phyloP scores from a whole-genome alignment of 2,329 filamentous ascomycete genomes.

The Cladobotryum protrusum region DNA sequence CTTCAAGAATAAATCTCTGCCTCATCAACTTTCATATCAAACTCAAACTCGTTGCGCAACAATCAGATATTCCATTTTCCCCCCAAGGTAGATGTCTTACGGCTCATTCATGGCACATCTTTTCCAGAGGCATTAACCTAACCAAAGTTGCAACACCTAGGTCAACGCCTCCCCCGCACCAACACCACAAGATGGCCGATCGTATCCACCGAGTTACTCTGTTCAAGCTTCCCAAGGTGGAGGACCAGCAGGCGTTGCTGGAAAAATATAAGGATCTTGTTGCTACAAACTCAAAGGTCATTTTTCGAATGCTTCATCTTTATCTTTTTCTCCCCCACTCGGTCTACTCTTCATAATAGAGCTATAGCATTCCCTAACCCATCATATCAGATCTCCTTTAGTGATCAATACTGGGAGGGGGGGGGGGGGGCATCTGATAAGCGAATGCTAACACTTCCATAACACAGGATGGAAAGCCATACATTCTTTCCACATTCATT shows the following conservation, averaged over 20 bases:
- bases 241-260: conserved; percentile 38
- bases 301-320: background rate
- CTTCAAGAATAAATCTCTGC: too few relatives aligned
- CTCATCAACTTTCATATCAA: too few relatives aligned
- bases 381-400: background rate
- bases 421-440: background rate
- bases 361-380: background rate
- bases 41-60: too few relatives aligned
- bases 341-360: background rate
- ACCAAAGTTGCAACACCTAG: background rate
- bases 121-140: too few relatives aligned
- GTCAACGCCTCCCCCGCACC: background rate
- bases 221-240: conserved; percentile 45
- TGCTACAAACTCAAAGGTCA: conserved; percentile 37
- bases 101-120: background rate
- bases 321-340: too few relatives aligned
- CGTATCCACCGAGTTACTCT: conserved; percentile 45
- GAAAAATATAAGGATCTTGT: conserved; percentile 38
- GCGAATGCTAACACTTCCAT: too few relatives aligned
- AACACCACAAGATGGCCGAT: conserved; percentile 30
- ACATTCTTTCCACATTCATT: conserved; percentile 55
- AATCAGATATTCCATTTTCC: too few relatives aligned
- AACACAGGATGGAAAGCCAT: conserved; percentile 60
- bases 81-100: too few relatives aligned
- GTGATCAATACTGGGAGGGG: background rate